Evolutionary conservation across 202 grass and related monocot genomes (phyloP), one percentile per base, ranked within the genome.

Genomic region (Cymbopogon flexuosus): DNA sequence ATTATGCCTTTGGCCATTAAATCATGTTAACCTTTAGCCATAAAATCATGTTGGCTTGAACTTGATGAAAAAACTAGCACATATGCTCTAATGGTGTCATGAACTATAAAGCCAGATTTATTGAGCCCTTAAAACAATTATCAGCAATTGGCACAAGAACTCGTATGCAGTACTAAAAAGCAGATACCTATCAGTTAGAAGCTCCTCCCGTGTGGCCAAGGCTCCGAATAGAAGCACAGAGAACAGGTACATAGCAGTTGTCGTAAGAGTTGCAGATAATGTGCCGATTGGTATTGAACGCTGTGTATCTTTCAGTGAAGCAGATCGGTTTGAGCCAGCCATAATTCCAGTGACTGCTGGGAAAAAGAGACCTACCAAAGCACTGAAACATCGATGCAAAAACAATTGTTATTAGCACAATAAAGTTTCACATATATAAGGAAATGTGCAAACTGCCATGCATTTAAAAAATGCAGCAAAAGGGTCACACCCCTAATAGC

Each of bases 311-410:
- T 95, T 99, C 66, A 99, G 75, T 51, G 92, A 96, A 68, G 96
- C 88, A 80, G 92, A 99, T 19, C 96, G 90, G 62, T 99, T 99
- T 83, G 96, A 99, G 37, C 96, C 96, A 75, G 92, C 96, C 96
- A 99, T 99, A 84, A 99, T 99, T 81, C 96, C 96, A 57, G 96
- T 99, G 59, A 99, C 96, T 73, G 92, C 96, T 83, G 96, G 96
- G 72, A 99, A 99, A 79, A 96, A 99, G 61, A 99, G 88, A 70
- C 96, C 96, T 39, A 99, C 96, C 87, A 99, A 91, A 75, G 96
- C 92, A 93, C 96, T 99, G 87, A 51, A 82, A 92, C 81, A 27
- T 73, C 24, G 54, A 58, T 23, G 22, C n/a, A 47, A 80, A 45
- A 90, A 39, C 47, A 39, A 47, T 8, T 21, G 52, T 85, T 46